Evolutionary conservation across 768 basidiomycete species (phyloP), one percentile per base, ranked within the genome.

Genomic region (Symmetrospora coprosmae): DNA sequence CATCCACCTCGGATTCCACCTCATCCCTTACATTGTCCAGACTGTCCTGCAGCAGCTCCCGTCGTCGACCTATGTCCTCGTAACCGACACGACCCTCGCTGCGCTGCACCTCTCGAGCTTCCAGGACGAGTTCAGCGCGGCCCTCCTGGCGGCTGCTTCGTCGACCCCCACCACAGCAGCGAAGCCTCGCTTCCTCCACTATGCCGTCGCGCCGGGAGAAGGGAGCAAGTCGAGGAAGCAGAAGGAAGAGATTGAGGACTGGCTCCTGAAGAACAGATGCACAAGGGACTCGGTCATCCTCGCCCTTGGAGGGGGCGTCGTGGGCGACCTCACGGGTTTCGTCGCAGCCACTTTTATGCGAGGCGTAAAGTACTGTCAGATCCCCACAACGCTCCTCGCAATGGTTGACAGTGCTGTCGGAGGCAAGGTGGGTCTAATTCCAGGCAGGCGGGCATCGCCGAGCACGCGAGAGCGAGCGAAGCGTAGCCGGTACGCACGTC

Each of bases 391-490:
- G 0, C 77, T 99, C 1, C 79, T 99, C 61, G 89, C 91, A 5
- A 99, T 99, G 94, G 94, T 99, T 23, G 94, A 99, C 73, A 96
- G 91, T 0, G 84, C 87, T 62, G 83, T 99, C 41, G 94, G 94
- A 4, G 92, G 94, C 34, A 99, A 96, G 65, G 69, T 69, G 17
- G n/a, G 65, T 55, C 6, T 25, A 7, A 1, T 2, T 2, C 1
- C 30, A n/a, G n/a, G n/a, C n/a, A n/a, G n/a, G n/a, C n/a, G n/a
- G n/a, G 30, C n/a, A n/a, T n/a, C n/a, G n/a, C n/a, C n/a, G n/a
- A n/a, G n/a, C n/a, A n/a, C n/a, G n/a, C n/a, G n/a, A n/a, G n/a
- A n/a, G n/a, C n/a, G n/a, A n/a, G n/a, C n/a, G n/a, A n/a, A n/a
- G n/a, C n/a, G n/a, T n/a, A n/a, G n/a, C n/a, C n/a, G n/a, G n/a